A percentile compares a stretch with the other conserved stretches of the same genome.
Conservation (phyloP, 2,329 filamentous ascomycete genomes). For the Aspergillus candidus region DNA sequence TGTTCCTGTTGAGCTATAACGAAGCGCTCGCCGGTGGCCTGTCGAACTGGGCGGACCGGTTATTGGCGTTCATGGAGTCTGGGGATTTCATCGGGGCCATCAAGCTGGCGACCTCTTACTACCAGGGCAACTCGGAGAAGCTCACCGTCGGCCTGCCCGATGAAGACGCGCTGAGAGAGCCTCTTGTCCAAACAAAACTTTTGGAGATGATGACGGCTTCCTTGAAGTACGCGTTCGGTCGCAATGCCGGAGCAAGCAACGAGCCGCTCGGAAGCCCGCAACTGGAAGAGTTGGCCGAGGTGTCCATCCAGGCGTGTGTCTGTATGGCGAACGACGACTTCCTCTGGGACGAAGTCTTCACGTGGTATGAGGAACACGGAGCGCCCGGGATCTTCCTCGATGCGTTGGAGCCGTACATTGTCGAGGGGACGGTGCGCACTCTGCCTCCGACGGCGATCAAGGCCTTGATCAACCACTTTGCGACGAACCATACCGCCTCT, state of each 20-base stretch:
- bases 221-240: conserved; percentile 77
- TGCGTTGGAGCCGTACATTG: conserved; percentile 78
- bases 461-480: conserved; percentile 74
- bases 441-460: conserved; percentile 83
- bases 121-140: conserved; percentile 84
- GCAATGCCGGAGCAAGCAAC: conserved; percentile 46
- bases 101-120: conserved; percentile 83
- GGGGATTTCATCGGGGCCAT: conserved; percentile 96
- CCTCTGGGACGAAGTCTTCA: conserved; percentile 84
- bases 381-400: conserved; percentile 75
- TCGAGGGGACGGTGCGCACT: conserved; percentile 66
- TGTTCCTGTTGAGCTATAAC: conserved; percentile 91
- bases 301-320: conserved; percentile 76
- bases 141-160: conserved; percentile 90
- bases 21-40: conserved; percentile 85
- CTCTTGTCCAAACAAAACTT: conserved; percentile 79
- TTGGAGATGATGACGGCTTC: conserved; percentile 92
- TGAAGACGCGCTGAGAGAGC: conserved; percentile 66
- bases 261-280: conserved; percentile 54
- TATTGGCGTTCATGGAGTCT: conserved; percentile 90
- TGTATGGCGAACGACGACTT: conserved; percentile 74
- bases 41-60: conserved; percentile 93
- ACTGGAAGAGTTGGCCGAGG: conserved; percentile 70
- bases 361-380: conserved; percentile 76
- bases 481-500: conserved; percentile 65